Evolutionary conservation across 2,329 filamentous ascomycete species (phyloP), one percentile per base, ranked within the genome.

Genomic region (Drechslera avenae): DNA sequence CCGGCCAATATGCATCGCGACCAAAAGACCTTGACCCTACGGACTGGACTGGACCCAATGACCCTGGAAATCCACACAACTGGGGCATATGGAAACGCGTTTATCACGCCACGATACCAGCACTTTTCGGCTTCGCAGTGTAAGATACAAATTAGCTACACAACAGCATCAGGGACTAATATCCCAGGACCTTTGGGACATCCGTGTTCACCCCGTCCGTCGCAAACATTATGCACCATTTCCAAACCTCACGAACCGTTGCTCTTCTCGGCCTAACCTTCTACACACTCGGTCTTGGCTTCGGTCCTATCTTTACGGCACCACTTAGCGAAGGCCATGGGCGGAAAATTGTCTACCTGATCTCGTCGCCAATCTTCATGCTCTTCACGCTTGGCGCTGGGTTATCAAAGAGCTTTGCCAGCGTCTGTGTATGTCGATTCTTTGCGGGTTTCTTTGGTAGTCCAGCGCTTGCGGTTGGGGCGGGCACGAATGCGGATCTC

Each of bases 381-480:
- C 61, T 86, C 0, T 87, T 86, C 62, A 81, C 79, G 0, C 63
- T 86, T 1, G 84, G 83, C 2, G 77, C 79, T 0, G 83, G 79
- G 0, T 76, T 83, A 28, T 76, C 79, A 0, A 73, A 78, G 17
- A 78, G 68, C 26, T 81, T 86, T 13, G 79, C 72, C 0, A 77
- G 74, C 0, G 59, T 88, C 2, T 76, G 79, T 40, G 68, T 85
- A 7, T 73, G 83, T 19, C 76, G 85, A 2, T 86, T 93, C 75
- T 89, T 91, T 62, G 89, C 89, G 40, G 87, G 89, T 0, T 68
- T 87, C 68, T 88, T 88, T 56, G 88, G 87, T 21, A 86, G 34
- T 82, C 89, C 59, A 79, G 69, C 73, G 1, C 63, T 79, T 1
- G 75, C 76, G 2, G 73, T 78, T 2, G 76, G 75, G 3, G 71